A percentile compares a stretch with the other conserved stretches of the same genome.
phyloP scores from a whole-genome alignment of 2,329 filamentous ascomycete species.

The Pyricularia sp. region DNA sequence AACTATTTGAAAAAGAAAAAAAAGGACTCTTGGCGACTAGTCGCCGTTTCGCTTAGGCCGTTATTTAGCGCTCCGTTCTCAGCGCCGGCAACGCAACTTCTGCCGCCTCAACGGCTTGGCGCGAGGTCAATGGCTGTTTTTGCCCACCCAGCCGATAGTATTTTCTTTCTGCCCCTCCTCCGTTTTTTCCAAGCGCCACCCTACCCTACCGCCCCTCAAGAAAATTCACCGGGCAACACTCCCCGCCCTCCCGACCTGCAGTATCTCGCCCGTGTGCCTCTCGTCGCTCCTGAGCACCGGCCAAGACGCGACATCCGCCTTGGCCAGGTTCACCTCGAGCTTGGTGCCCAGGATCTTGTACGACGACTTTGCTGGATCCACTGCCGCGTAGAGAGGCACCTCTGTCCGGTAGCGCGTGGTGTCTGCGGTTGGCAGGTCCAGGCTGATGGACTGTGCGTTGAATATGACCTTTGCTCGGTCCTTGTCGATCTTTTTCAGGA shows the following conservation, averaged over 20 bases:
- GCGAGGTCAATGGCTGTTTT: background rate
- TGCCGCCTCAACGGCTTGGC: background rate
- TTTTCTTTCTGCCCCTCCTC: background rate
- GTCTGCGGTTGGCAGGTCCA: conserved; percentile 81
- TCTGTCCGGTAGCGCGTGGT: conserved; percentile 66
- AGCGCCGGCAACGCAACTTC: background rate
- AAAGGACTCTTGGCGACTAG: background rate
- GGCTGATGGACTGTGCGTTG: conserved; percentile 43
- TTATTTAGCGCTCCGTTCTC: background rate
- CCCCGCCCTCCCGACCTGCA: conserved; percentile 77
- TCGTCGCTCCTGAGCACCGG: conserved; percentile 75
- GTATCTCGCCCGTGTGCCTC: conserved; percentile 55
- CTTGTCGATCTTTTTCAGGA: conserved; percentile 94
- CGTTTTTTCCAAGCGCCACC: background rate
- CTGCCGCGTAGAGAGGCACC: conserved; percentile 62
- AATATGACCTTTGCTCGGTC: conserved; percentile 62
- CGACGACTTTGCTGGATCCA: conserved; percentile 61
- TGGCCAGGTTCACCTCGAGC: conserved; percentile 63
- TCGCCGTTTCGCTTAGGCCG: background rate
- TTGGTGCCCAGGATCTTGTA: conserved; percentile 83
- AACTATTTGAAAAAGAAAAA: background rate
- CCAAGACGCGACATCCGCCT: conserved; percentile 68
- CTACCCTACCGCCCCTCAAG: too few species aligned
- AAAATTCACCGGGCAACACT: conserved; percentile 11
- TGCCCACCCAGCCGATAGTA: background rate